A percentile compares a stretch with the other conserved stretches of the same genome.
Evolutionary conservation across 441 rosid genomes (phyloP).

Genomic region (Eutrema salsugineum): DNA sequence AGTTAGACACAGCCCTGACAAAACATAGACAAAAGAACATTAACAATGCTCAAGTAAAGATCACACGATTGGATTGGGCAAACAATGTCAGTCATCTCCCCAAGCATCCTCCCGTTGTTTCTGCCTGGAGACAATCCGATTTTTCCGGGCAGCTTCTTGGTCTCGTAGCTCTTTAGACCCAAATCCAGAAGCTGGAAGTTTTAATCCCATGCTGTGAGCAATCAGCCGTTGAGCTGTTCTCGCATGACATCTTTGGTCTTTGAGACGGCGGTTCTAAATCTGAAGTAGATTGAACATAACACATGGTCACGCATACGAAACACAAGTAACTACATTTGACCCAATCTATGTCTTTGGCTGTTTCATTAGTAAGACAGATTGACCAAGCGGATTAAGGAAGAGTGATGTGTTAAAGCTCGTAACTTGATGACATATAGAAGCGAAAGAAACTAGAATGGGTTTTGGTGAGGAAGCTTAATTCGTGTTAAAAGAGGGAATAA

Average conservation of each 20-base stretch:
- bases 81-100: conserved; percentile 67
- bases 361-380: background rate
- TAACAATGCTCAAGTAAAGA: conserved; percentile 24
- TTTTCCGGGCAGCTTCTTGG: conserved; percentile 86
- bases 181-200: conserved; percentile 53
- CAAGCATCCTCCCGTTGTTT: conserved; percentile 84
- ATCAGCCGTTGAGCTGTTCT: conserved; percentile 88
- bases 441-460: background rate
- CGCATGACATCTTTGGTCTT: conserved; percentile 86
- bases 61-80: background rate
- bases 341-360: background rate
- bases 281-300: conserved; percentile 24
- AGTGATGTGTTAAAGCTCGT: background rate
- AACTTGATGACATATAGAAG: background rate
- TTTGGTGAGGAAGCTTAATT: background rate
- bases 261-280: conserved; percentile 89
- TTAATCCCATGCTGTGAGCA: conserved; percentile 89
- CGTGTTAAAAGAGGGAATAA: background rate
- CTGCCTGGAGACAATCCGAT: conserved; percentile 69
- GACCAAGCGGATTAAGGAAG: conserved; percentile 1
- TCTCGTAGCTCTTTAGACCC: conserved; percentile 62
- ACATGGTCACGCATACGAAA: background rate
- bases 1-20: no score
- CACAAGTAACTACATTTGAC: background rate
- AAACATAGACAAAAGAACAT: no score